These are phyloP conservation scores for Starmerella floricola DNA, from an alignment of 805 yeast genomes.

Conservation along the genomic window DNA sequence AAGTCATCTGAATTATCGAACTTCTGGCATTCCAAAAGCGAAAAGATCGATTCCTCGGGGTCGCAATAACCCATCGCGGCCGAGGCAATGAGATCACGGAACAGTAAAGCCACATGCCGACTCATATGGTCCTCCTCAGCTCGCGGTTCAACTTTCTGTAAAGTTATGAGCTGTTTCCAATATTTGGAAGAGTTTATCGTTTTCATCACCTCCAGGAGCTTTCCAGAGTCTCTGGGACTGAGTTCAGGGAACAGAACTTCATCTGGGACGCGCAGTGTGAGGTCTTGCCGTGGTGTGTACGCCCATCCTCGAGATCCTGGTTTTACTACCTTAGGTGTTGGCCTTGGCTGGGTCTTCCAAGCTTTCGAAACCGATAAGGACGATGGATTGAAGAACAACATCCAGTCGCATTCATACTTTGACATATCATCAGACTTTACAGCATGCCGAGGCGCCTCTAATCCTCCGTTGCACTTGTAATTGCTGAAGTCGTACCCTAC, in stretches of 20 bases:
- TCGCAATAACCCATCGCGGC: slow-evolving; percentile 23
- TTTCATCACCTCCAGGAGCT: background rate
- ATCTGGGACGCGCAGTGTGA: too few relatives aligned
- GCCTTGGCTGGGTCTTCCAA: slow-evolving; percentile 2
- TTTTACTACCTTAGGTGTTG: background rate
- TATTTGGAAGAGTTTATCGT: background rate
- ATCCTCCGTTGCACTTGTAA: slow-evolving; percentile 6
- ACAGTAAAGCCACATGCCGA: slow-evolving; percentile 49
- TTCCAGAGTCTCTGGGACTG: slow-evolving; percentile 17
- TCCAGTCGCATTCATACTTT: slow-evolving; percentile 9
- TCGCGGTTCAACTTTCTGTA: slow-evolving; percentile 46
- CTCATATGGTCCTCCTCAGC: slow-evolving; percentile 50
- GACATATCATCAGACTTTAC: background rate
- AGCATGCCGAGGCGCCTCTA: slow-evolving; percentile 2
- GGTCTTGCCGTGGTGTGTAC: background rate
- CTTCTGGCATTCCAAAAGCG: background rate
- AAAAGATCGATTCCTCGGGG: slow-evolving; percentile 4
- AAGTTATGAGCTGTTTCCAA: slow-evolving; percentile 29
- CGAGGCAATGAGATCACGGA: slow-evolving; percentile 36
- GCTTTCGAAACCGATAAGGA: background rate
- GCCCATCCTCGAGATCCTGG: background rate
- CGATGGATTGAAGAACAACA: slow-evolving; percentile 1
- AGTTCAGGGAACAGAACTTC: background rate
- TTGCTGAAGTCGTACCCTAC: slow-evolving; percentile 38
- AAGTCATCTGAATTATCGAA: background rate